Evolutionary conservation across 352 stramenopile genomes (phyloP).

Genomic region (Phytophthora pini): DNA sequence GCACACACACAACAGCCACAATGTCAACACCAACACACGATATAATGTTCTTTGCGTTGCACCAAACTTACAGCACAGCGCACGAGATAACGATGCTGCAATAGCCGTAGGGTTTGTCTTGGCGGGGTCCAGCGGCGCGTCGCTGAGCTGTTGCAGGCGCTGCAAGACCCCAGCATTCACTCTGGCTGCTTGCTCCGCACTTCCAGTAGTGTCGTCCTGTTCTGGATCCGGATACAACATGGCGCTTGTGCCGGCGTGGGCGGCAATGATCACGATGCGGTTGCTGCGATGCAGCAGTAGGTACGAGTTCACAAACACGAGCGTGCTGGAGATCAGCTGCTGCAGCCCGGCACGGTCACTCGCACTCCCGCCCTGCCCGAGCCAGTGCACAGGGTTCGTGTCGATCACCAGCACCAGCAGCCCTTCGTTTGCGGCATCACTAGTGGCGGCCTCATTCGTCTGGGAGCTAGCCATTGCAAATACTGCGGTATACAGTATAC

Average conservation of each 20-base stretch:
- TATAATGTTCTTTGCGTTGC: not conserved
- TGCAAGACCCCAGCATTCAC: constrained; percentile 79
- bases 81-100: constrained; percentile 76
- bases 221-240: constrained; percentile 83
- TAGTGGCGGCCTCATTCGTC: constrained; percentile 14
- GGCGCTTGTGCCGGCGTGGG: constrained; percentile 70
- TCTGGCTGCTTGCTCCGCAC: constrained; percentile 72
- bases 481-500: not conserved
- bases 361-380: constrained; percentile 40
- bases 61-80: constrained; percentile 75
- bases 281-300: constrained; percentile 88
- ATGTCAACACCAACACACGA: constrained; percentile 1
- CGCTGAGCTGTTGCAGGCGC: constrained; percentile 66
- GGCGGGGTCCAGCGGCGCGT: constrained; percentile 49
- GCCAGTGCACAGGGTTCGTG: constrained; percentile 83
- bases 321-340: constrained; percentile 75
- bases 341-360: constrained; percentile 46
- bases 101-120: constrained; percentile 77
- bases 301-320: constrained; percentile 91
- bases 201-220: constrained; percentile 68
- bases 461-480: constrained; percentile 15
- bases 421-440: constrained; percentile 46
- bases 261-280: constrained; percentile 83
- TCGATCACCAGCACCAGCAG: constrained; percentile 84
- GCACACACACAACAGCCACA: constrained; percentile 2